These are phyloP conservation scores for Clarireedia monteithiana DNA, from an alignment of 2,329 filamentous ascomycete species.

Conservation along the genomic window DNA sequence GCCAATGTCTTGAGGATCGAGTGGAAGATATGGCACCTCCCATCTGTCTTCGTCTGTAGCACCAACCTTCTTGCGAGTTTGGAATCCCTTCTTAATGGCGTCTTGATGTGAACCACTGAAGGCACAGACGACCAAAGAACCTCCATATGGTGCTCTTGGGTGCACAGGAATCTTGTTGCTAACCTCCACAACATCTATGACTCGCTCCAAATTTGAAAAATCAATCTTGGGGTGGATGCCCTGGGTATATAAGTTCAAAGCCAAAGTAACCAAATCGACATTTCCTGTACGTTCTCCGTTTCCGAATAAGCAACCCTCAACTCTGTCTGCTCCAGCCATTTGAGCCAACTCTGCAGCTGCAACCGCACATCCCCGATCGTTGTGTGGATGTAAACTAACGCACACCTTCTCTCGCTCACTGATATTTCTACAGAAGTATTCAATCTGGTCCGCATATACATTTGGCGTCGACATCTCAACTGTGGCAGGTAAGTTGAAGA, in stretches of 20 bases:
- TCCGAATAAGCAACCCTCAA: slow-evolving; percentile 89
- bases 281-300: slow-evolving; percentile 96
- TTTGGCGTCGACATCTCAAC: slow-evolving; percentile 95
- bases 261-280: slow-evolving; percentile 88
- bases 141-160: slow-evolving; percentile 82
- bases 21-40: slow-evolving; percentile 84
- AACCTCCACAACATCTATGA: slow-evolving; percentile 85
- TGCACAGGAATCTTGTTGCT: slow-evolving; percentile 95
- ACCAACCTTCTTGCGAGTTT: slow-evolving; percentile 54
- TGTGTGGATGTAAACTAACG: slow-evolving; percentile 89
- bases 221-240: slow-evolving; percentile 79
- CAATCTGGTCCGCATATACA: slow-evolving; percentile 91
- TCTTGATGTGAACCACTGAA: slow-evolving; percentile 93
- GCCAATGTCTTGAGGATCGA: slow-evolving; percentile 89
- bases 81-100: slow-evolving; percentile 90
- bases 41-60: slow-evolving; percentile 41
- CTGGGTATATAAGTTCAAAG: slow-evolving; percentile 90
- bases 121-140: slow-evolving; percentile 83
- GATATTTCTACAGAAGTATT: slow-evolving; percentile 88
- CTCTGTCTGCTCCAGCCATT: slow-evolving; percentile 92
- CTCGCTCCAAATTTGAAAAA: slow-evolving; percentile 78
- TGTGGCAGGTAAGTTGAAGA: slow-evolving; percentile 94
- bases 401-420: slow-evolving; percentile 77
- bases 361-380: slow-evolving; percentile 84
- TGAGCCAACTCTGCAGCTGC: slow-evolving; percentile 88